Evolutionary conservation across 1,284 basidiomycete species (phyloP).

Genomic region (Agroathelia rolfsii): DNA sequence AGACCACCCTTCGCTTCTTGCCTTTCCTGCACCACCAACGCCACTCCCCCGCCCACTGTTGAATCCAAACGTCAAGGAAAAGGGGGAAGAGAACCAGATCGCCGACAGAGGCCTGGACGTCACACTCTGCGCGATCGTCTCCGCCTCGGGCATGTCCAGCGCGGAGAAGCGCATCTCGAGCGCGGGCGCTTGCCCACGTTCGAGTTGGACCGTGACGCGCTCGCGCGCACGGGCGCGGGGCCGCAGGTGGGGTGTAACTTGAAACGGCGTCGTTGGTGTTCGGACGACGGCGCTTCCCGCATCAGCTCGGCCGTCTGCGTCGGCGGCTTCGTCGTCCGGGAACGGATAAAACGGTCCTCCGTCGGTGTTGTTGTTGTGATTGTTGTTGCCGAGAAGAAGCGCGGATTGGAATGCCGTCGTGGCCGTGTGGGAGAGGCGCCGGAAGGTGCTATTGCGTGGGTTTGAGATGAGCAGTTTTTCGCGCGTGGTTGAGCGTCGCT

Average conservation of each 20-base stretch:
- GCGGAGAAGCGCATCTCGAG: constrained; percentile 54
- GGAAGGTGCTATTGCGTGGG: constrained; percentile 44
- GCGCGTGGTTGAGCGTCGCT: constrained; percentile 26
- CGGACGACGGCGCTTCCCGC: not conserved
- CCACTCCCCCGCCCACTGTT: too few species aligned
- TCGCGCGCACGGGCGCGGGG: constrained; percentile 16
- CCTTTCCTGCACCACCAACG: too few species aligned
- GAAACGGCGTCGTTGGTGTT: not conserved
- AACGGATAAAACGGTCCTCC: constrained; percentile 1
- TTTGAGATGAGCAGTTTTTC: constrained; percentile 45
- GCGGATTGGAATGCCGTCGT: constrained; percentile 11
- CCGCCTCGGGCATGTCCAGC: constrained; percentile 34
- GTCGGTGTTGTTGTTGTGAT: too few species aligned
- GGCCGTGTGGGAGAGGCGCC: constrained; percentile 35
- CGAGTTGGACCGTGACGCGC: constrained; percentile 48
- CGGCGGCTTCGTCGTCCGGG: constrained; percentile 1
- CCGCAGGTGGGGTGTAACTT: not conserved
- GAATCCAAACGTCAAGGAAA: too few species aligned
- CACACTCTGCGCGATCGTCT: constrained; percentile 20
- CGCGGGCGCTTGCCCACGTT: constrained; percentile 39
- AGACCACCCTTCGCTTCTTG: too few species aligned
- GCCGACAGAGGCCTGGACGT: constrained; percentile 17
- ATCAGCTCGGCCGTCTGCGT: not conserved
- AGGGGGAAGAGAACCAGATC: too few species aligned
- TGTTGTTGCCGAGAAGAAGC: constrained; percentile 7